Conservation (phyloP, 2,329 filamentous ascomycete genomes). For the Trichoderma sp. region DNA sequence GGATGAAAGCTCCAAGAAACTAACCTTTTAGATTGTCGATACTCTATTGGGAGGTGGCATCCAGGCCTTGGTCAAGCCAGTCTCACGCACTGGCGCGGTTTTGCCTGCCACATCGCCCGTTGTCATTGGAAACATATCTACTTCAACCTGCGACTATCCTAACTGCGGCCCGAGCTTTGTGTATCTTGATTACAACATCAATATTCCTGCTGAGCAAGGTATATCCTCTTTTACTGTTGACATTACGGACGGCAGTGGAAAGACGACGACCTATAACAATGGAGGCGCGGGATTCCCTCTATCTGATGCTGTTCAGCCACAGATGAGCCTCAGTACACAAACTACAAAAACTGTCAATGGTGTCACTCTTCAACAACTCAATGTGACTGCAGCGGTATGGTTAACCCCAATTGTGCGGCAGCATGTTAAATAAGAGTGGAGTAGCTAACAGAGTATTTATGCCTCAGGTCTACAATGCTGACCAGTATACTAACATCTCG, state of each 20-base stretch:
- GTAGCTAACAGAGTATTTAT: not conserved
- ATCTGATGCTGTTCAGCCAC: not conserved
- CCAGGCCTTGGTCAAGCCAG: not conserved
- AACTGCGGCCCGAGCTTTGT: not conserved
- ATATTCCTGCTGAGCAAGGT: not conserved
- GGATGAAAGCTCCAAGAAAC: not conserved
- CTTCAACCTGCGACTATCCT: not conserved
- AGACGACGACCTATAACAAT: not conserved
- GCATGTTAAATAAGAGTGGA: not conserved
- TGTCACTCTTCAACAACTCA: not conserved
- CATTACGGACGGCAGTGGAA: not conserved
- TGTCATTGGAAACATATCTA: not conserved
- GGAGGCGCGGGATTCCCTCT: not conserved
- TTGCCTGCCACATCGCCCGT: not conserved
- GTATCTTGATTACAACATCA: not conserved
- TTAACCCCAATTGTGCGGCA: not conserved
- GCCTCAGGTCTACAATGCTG: not conserved
- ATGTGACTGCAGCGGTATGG: not conserved
- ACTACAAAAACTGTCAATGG: not conserved
- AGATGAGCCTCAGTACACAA: not conserved
- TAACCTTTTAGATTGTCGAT: not conserved
- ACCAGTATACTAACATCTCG: not conserved
- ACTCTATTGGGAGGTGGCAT: not conserved
- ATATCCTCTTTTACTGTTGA: not conserved
- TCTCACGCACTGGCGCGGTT: not conserved